phyloP scores from a whole-genome alignment of 345 rosid species.

The Erucastrum elatum region DNA sequence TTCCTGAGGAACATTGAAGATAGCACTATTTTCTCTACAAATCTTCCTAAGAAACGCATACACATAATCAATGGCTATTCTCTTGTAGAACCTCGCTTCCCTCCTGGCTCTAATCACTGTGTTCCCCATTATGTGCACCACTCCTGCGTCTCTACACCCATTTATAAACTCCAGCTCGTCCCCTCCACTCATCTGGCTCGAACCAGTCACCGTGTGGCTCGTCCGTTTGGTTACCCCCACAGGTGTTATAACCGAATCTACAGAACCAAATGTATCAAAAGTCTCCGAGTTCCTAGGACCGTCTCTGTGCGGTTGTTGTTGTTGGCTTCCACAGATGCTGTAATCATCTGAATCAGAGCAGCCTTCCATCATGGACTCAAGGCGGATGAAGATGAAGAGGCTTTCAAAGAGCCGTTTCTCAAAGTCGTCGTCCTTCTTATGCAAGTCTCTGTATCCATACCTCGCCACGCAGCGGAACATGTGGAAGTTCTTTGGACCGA shows the following conservation, averaged over 20 bases:
- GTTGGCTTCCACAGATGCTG: neutral
- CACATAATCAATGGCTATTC: neutral
- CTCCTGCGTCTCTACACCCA: neutral
- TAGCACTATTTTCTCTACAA: neutral
- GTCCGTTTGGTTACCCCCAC: neutral
- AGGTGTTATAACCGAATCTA: neutral
- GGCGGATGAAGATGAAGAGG: neutral
- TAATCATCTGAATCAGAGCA: neutral
- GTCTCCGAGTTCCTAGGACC: neutral
- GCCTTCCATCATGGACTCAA: neutral
- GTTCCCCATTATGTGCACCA: neutral
- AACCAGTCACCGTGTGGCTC: neutral
- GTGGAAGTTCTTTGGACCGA: neutral
- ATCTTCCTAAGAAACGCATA: neutral
- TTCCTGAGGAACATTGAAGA: neutral
- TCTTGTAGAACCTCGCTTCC: neutral
- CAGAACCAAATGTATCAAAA: neutral
- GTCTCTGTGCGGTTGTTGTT: neutral
- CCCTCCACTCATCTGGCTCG: neutral
- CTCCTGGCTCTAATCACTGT: neutral
- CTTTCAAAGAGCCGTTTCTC: neutral
- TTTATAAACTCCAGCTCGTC: neutral
- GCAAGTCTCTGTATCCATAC: neutral
- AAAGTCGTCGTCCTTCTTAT: neutral
- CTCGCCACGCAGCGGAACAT: neutral